Conservation (phyloP, 1,284 basidiomycete species). For the Chondrostereum purpureum region DNA sequence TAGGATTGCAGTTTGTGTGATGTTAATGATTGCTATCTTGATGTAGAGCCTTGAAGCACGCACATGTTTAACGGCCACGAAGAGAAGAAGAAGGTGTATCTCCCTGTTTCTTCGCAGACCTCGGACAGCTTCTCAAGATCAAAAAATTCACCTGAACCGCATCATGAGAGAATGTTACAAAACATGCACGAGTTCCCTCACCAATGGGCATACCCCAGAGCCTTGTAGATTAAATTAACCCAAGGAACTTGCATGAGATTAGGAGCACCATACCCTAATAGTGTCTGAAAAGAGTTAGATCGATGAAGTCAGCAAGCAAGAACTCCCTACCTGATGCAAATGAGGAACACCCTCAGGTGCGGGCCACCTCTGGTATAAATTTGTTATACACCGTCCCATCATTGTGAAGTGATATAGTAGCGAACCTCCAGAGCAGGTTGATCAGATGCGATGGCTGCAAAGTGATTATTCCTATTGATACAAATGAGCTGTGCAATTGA, state of each 20-base stretch:
- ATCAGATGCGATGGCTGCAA: constrained; percentile 68
- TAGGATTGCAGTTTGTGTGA: constrained; percentile 16
- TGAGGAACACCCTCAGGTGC: constrained; percentile 33
- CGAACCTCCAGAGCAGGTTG: constrained; percentile 64
- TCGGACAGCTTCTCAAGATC: constrained; percentile 58
- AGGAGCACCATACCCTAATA: constrained; percentile 44
- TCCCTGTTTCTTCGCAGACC: constrained; percentile 46
- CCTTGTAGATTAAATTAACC: constrained; percentile 22
- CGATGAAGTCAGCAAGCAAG: too few species aligned
- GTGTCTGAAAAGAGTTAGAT: constrained; percentile 38
- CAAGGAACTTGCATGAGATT: constrained; percentile 1
- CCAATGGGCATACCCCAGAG: constrained; percentile 71
- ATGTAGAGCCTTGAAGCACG: constrained; percentile 18
- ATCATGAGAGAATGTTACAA: not conserved
- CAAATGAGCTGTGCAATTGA: constrained; percentile 9
- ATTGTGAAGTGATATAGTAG: too few species aligned
- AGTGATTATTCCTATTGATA: constrained; percentile 63
- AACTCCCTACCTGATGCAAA: constrained; percentile 55
- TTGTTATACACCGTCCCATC: constrained; percentile 3
- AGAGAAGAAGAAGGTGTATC: constrained; percentile 68
- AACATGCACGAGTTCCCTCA: constrained; percentile 17
- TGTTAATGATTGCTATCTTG: not conserved
- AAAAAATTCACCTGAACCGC: constrained; percentile 53
- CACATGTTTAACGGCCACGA: constrained; percentile 71
- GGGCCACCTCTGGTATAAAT: constrained; percentile 61